These are phyloP conservation scores for Arthrobotrys iridis DNA, from an alignment of 2,329 filamentous ascomycete species.

Conservation along the genomic window DNA sequence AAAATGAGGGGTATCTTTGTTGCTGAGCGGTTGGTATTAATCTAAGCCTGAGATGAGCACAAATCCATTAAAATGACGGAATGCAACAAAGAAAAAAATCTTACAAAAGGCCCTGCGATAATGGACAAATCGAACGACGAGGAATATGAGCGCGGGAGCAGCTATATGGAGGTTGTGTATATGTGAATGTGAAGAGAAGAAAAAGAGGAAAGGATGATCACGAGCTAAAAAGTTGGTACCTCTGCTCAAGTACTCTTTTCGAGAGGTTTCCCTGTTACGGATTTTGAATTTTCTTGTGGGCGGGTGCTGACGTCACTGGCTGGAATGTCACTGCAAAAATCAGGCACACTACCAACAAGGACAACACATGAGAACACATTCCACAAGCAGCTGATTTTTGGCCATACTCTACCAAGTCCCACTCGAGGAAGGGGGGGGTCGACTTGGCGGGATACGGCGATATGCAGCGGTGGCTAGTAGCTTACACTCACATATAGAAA, in stretches of 20 bases:
- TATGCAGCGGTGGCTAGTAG: too few relatives aligned
- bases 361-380: conserved; percentile 31
- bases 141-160: not conserved
- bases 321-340: not conserved
- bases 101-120: not conserved
- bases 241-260: not conserved
- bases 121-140: not conserved
- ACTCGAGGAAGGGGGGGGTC: not conserved
- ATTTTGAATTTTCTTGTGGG: conserved; percentile 22
- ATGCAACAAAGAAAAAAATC: not conserved
- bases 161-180: not conserved
- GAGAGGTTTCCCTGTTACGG: conserved; percentile 29
- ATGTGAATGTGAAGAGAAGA: conserved; percentile 1
- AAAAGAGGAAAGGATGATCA: conserved; percentile 27
- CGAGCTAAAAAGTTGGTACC: conserved; percentile 26
- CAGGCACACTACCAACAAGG: conserved; percentile 32
- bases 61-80: conserved; percentile 1
- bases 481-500: too few relatives aligned
- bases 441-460: not conserved
- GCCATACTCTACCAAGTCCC: not conserved
- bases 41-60: not conserved
- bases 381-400: conserved; percentile 13
- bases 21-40: not conserved
- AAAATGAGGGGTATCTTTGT: conserved; percentile 26
- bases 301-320: conserved; percentile 39